Evolutionary conservation across 352 stramenopile genomes (phyloP), one percentile per base, ranked within the genome.

Genomic region (Ochromonadaceae sp.): DNA sequence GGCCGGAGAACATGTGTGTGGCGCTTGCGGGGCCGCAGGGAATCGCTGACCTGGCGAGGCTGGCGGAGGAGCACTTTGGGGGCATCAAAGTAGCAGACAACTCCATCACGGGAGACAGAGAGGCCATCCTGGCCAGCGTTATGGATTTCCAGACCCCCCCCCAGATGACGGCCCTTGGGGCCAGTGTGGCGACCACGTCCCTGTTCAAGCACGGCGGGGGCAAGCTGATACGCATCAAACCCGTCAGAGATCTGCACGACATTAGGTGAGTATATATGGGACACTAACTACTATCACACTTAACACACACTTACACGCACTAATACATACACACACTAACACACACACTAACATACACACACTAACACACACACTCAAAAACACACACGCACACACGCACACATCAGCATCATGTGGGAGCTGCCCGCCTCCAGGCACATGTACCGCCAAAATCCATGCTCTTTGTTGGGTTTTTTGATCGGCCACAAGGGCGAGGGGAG

Each of bases 1-100:
- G 17, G 4, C 34, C 35, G 20, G 12, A 10, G 3, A 30, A 28
- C 4, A 63, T 63, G 55, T 20, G 26, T 15, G 12, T 63, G 17
- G 10, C 22, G 7, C n/a, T 63, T 31, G 38, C 36, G 5, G 55
- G 55, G 40, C 55, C 55, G 10, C 55, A 63, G 41, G 35, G 39
- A 4, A 12, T 53, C 41, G 20, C 36, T 4, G 34, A 63, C 34
- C 26, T 63, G 20, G 30, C 48, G 22, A 3, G 22, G 4, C 26
- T 63, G 20, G 55, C 38, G 14, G 20, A 30, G 7, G 31, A 34
- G 4, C 22, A 39, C 5, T 63, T 50, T 12, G 31, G 39, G 39
- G 35, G 12, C 31, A 63, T 50, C 48, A n/a, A n/a, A n/a, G n/a
- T n/a, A n/a, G n/a, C n/a, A n/a, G n/a, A n/a, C n/a, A n/a, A n/a